A percentile compares a stretch with the other conserved stretches of the same genome.
These are phyloP conservation scores for Lachnellula willkommii DNA, from an alignment of 2,329 filamentous ascomycete genomes.

Conservation along the genomic window DNA sequence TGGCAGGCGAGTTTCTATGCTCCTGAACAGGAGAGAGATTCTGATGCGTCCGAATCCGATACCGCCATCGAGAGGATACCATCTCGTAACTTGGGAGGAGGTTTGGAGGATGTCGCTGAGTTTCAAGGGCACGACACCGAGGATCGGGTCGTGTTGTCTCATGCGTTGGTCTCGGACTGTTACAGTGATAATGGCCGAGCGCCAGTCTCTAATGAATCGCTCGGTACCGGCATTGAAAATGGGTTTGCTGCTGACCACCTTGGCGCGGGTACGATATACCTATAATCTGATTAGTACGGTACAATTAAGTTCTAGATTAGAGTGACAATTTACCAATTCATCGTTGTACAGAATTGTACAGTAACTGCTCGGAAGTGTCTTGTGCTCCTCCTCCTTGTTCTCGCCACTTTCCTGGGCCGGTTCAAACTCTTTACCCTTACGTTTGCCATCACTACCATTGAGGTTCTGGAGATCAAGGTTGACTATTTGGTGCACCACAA, in stretches of 20 bases:
- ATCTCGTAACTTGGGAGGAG: constrained; percentile 73
- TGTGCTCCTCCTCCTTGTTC: constrained; percentile 76
- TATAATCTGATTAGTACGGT: constrained; percentile 25
- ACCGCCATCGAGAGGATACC: constrained; percentile 95
- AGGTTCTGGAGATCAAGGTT: constrained; percentile 89
- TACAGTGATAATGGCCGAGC: constrained; percentile 77
- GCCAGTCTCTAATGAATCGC: constrained; percentile 88
- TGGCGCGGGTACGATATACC: constrained; percentile 88
- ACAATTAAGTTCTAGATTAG: background rate
- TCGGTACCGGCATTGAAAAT: constrained; percentile 98
- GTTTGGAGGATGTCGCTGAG: constrained; percentile 83
- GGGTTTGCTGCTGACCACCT: constrained; percentile 88
- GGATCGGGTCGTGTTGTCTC: constrained; percentile 87
- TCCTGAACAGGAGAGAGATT: constrained; percentile 84
- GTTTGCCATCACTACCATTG: constrained; percentile 75
- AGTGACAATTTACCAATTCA: constrained; percentile 52
- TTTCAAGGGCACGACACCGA: constrained; percentile 86
- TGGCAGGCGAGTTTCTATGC: constrained; percentile 80
- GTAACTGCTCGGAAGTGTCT: constrained; percentile 80
- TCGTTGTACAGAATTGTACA: constrained; percentile 91
- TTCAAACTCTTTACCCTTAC: constrained; percentile 81
- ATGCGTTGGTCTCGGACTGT: constrained; percentile 85
- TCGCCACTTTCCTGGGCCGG: constrained; percentile 82
- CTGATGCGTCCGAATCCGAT: constrained; percentile 86
- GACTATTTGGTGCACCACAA: constrained; percentile 91